Evolutionary conservation across 2,329 filamentous ascomycete genomes (phyloP).

Genomic region (Stenocarpella maydis): DNA sequence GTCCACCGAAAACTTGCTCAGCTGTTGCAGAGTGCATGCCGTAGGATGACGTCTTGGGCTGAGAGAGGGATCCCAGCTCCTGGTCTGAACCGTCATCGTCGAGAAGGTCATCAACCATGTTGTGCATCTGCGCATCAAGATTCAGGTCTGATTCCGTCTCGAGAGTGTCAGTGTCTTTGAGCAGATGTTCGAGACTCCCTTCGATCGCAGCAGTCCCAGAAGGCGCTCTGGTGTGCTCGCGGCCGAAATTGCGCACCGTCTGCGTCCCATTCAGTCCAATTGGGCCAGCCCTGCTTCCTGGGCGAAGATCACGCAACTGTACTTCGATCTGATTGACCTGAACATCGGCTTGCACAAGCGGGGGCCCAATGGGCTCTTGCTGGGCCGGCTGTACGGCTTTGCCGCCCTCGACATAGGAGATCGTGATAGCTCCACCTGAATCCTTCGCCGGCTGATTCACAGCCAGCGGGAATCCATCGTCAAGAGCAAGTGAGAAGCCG

Average conservation of each 20-base stretch:
- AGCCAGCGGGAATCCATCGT: slow-evolving; percentile 29
- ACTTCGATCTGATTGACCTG: slow-evolving; percentile 17
- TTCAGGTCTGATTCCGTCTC: slow-evolving; percentile 34
- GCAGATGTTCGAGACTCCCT: background rate
- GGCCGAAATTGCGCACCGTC: background rate
- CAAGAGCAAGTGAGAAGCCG: slow-evolving; percentile 31
- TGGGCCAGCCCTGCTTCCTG: background rate
- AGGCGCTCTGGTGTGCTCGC: background rate
- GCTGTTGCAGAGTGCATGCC: slow-evolving; percentile 63
- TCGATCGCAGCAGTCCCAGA: slow-evolving; percentile 2
- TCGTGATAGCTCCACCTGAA: slow-evolving; percentile 7
- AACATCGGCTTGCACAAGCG: background rate
- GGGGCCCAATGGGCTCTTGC: background rate
- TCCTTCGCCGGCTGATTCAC: slow-evolving; percentile 9
- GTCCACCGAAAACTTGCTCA: slow-evolving; percentile 57
- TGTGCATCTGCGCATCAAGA: slow-evolving; percentile 32
- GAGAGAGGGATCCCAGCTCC: slow-evolving; percentile 41
- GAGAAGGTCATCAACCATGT: slow-evolving; percentile 58
- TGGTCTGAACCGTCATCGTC: slow-evolving; percentile 40
- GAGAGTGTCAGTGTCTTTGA: slow-evolving; percentile 21
- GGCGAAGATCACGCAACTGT: slow-evolving; percentile 13
- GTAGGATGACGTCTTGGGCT: slow-evolving; percentile 55
- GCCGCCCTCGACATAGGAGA: slow-evolving; percentile 34
- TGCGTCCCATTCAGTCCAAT: background rate
- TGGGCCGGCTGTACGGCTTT: background rate